Evolutionary conservation across 305 asterid genomes (phyloP), one percentile per base, ranked within the genome.

Genomic region (Solanum chacoense): DNA sequence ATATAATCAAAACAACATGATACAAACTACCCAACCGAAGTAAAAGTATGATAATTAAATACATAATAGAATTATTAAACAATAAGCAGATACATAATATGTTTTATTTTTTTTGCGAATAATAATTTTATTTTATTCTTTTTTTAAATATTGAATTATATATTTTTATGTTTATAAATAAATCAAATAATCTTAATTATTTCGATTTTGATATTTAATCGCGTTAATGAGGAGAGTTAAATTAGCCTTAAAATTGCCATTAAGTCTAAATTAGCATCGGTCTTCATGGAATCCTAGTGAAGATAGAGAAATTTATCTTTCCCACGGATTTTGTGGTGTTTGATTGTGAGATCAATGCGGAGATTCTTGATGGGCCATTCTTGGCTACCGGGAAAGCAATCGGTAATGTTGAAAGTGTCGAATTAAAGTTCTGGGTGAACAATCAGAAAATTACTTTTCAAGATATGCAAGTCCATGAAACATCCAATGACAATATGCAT

Each of bases 351-450:
- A 38, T 38, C 45, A 0, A 42, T 42, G 59, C 1, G 59, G 59
- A 45, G 59, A 45, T 45, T 45, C 59, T 45, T 12, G 50, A 40
- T 40, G 12, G 50, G 37, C 38, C 38, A 36, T 37, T 37, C 12
- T 42, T 42, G 55, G 8, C 59, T 5, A 45, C 59, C 59, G 59
- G 59, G 59, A 45, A 45, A 45, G 3, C 20, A 45, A 45, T 45
- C 59, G 59, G 0, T 45, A 45, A 45, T 0, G 59, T 45, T 40
- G 50, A 11, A 40, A 40, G 5, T 0, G 50, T 0, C 59, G 20
- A 45, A 45, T 45, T 45, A 45, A 45, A 45, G 8, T 45, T 45
- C 20, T 45, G 3, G 59, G 59, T 45, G 20, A 45, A 45, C 59
- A 45, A 38, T 0, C 1, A 38, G 45, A 0, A 38, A 38, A 0